Percentiles rank a stretch among this genome's conserved stretches.
These are phyloP conservation scores for Tricholoma hemisulphureum DNA, from an alignment of 768 basidiomycete genomes.

Conservation along the genomic window DNA sequence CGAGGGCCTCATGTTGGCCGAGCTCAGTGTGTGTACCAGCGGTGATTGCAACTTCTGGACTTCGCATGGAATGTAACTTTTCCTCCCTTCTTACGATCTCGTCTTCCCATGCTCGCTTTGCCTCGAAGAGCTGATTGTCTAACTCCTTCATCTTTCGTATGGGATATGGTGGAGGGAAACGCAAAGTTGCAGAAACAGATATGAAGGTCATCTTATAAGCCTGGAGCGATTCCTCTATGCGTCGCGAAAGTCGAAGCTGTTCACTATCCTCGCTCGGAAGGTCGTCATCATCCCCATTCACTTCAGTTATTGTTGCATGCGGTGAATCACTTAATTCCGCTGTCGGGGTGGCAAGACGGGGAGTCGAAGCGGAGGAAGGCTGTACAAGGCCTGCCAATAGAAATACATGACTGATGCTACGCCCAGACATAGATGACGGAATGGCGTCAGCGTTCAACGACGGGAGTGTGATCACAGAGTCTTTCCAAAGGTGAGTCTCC, in stretches of 20 bases:
- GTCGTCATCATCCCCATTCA: constrained; percentile 40
- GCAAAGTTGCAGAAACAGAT: constrained; percentile 88
- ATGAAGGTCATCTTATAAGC: constrained; percentile 86
- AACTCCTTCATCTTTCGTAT: constrained; percentile 85
- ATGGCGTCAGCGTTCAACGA: constrained; percentile 64
- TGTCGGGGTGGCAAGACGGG: constrained; percentile 29
- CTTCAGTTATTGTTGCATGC: constrained; percentile 25
- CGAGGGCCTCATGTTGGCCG: constrained; percentile 13
- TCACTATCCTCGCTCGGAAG: constrained; percentile 74
- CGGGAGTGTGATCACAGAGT: constrained; percentile 76
- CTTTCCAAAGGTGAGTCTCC: constrained; percentile 93
- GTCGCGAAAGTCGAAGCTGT: constrained; percentile 63
- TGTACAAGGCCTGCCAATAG: constrained; percentile 26
- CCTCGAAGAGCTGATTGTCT: constrained; percentile 69
- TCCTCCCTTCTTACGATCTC: constrained; percentile 80
- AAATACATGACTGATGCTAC: constrained; percentile 15
- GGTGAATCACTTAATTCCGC: constrained; percentile 5
- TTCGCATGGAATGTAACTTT: constrained; percentile 42
- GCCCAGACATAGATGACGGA: constrained; percentile 40
- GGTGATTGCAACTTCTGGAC: constrained; percentile 44
- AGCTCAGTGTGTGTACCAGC: constrained; percentile 28
- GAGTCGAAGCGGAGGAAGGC: constrained; percentile 29
- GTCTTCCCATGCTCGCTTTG: constrained; percentile 83
- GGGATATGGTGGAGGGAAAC: constrained; percentile 90
- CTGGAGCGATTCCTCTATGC: constrained; percentile 79